These are phyloP conservation scores for Phytopythium delawarense DNA, from an alignment of 352 stramenopile genomes.

Conservation along the genomic window DNA sequence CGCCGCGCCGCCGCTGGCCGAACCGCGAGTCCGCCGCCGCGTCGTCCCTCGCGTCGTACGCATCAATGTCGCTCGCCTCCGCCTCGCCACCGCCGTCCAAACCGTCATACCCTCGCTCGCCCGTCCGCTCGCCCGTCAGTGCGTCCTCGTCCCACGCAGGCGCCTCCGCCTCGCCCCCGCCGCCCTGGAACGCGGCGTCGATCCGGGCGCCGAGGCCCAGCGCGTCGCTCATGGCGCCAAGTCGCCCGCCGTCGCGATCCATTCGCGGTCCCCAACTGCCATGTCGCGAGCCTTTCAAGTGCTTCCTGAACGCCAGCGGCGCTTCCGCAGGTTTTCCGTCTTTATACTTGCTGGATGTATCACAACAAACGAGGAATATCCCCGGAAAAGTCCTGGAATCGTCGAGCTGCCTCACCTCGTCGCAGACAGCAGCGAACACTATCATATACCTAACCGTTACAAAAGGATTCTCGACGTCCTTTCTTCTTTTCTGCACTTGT, in stretches of 20 bases:
- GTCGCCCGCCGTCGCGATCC: no score
- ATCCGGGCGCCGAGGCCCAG: not conserved
- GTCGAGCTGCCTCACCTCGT: no score
- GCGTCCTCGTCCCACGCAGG: not conserved
- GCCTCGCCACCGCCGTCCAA: not conserved
- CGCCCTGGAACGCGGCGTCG: not conserved
- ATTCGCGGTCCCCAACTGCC: not conserved
- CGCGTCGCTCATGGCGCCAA: not conserved
- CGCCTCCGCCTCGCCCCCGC: not conserved
- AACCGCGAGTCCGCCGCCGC: not conserved
- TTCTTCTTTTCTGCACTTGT: not conserved
- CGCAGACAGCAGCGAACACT: no score
- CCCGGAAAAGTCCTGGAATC: no score
- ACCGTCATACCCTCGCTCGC: not conserved
- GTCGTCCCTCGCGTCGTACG: conserved; percentile 23
- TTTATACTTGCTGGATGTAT: no score
- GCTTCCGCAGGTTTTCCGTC: no score
- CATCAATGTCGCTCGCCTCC: conserved; percentile 21
- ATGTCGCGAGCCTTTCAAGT: not conserved
- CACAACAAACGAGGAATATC: no score
- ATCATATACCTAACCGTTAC: no score
- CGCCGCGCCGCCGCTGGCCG: conserved; percentile 9
- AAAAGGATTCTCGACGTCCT: not conserved
- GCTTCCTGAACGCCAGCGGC: no score
- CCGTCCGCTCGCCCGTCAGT: not conserved